Evolutionary conservation across 345 rosid species (phyloP).

Genomic region (Salix udensis): DNA sequence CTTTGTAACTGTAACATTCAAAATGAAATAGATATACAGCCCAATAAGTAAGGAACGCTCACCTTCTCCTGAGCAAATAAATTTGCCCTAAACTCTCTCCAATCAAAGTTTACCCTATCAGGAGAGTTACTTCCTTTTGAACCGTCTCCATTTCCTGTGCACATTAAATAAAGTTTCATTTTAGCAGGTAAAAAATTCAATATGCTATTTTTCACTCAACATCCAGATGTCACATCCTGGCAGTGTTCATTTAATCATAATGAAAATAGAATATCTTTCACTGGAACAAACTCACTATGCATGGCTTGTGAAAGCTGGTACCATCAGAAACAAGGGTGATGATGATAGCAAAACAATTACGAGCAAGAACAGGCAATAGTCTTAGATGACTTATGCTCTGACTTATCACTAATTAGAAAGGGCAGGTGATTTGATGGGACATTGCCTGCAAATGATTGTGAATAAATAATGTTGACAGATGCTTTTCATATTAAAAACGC

Average conservation of each 20-base stretch:
- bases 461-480: too few relatives aligned
- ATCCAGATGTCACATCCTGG: background rate
- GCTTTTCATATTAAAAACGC: too few relatives aligned
- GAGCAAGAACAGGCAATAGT: too few relatives aligned
- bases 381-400: too few relatives aligned
- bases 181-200: background rate
- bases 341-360: too few relatives aligned
- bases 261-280: background rate
- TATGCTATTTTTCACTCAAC: background rate
- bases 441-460: too few relatives aligned
- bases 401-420: too few relatives aligned
- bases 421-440: too few relatives aligned
- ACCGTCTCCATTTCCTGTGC: slow-evolving; percentile 54
- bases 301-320: background rate
- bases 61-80: slow-evolving; percentile 76
- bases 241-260: background rate
- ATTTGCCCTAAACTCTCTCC: slow-evolving; percentile 93
- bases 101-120: slow-evolving; percentile 47
- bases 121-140: slow-evolving; percentile 50
- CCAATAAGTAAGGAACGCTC: slow-evolving; percentile 11
- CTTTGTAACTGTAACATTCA: background rate
- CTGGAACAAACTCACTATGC: background rate
- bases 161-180: background rate
- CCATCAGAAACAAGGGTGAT: background rate
- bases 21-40: background rate